These are phyloP conservation scores for Sporothrix inflata DNA, from an alignment of 2,329 filamentous ascomycete genomes.

Conservation along the genomic window DNA sequence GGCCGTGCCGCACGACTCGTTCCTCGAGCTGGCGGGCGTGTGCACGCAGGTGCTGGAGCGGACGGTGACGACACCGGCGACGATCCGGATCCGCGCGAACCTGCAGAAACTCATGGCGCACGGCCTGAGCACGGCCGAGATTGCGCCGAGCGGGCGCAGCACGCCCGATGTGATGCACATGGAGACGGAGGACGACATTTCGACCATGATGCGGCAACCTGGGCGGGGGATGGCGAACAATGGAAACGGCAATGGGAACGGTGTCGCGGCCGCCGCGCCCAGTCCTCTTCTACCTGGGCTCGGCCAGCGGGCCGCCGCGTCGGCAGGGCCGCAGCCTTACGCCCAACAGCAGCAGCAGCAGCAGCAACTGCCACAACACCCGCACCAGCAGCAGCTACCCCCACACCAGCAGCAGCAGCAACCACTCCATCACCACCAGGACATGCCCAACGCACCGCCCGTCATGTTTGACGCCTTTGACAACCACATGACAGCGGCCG, in stretches of 20 bases:
- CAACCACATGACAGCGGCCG: neutral
- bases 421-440: neutral
- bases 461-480: constrained; percentile 29
- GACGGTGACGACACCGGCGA: constrained; percentile 56
- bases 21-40: constrained; percentile 54
- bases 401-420: neutral
- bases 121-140: constrained; percentile 44
- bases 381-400: neutral
- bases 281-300: constrained; percentile 17
- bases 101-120: constrained; percentile 56
- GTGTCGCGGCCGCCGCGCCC: neutral
- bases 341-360: neutral
- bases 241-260: neutral
- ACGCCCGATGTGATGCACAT: constrained; percentile 31
- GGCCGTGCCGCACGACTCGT: constrained; percentile 45
- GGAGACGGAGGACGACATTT: constrained; percentile 34
- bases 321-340: constrained; percentile 4
- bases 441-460: neutral
- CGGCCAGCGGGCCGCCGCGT: constrained; percentile 3
- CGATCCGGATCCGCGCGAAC: constrained; percentile 52
- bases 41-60: constrained; percentile 56
- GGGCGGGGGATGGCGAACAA: neutral
- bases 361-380: neutral
- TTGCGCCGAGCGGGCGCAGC: constrained; percentile 38
- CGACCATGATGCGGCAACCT: constrained; percentile 27